A percentile compares a stretch with the other conserved stretches of the same genome.
These are phyloP conservation scores for Mrakia blollopis DNA, from an alignment of 768 basidiomycete species.

Conservation along the genomic window DNA sequence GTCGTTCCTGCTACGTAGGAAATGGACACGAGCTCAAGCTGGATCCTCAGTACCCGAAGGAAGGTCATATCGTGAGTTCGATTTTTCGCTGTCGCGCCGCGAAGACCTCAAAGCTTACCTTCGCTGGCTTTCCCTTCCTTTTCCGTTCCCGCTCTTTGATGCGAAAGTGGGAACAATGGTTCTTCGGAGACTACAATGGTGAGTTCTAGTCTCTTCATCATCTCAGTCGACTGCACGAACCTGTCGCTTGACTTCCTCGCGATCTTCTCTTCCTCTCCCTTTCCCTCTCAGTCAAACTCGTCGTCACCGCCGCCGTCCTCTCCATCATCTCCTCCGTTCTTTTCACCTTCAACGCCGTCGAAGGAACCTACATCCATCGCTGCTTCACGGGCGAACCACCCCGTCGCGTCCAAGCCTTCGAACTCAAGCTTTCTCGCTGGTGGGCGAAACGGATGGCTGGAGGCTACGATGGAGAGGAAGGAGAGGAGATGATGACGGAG, in stretches of 20 bases:
- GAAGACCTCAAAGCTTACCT: neutral
- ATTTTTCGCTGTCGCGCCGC: neutral
- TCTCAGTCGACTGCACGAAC: too few relatives aligned
- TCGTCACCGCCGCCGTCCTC: slow-evolving; percentile 3
- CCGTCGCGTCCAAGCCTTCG: neutral
- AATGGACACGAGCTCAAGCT: slow-evolving; percentile 12
- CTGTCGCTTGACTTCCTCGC: neutral
- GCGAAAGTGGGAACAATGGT: slow-evolving; percentile 5
- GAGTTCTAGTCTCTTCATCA: neutral
- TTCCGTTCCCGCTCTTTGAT: neutral
- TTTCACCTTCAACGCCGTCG: slow-evolving; percentile 5
- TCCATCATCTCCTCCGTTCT: slow-evolving; percentile 1
- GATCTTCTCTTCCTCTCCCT: neutral
- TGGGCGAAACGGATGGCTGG: neutral
- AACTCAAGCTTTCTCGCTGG: neutral
- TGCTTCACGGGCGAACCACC: slow-evolving; percentile 6
- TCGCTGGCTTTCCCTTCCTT: neutral
- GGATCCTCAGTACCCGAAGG: slow-evolving; percentile 5
- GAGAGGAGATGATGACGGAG: slow-evolving; percentile 5
- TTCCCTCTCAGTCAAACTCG: slow-evolving; percentile 2
- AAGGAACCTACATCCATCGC: neutral
- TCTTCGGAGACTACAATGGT: neutral
- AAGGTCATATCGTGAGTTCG: neutral
- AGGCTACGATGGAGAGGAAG: neutral
- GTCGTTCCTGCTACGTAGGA: neutral